These are phyloP conservation scores for Trypanosoma cruzi DNA, from an alignment of 208 protist genomes.

Conservation along the genomic window DNA sequence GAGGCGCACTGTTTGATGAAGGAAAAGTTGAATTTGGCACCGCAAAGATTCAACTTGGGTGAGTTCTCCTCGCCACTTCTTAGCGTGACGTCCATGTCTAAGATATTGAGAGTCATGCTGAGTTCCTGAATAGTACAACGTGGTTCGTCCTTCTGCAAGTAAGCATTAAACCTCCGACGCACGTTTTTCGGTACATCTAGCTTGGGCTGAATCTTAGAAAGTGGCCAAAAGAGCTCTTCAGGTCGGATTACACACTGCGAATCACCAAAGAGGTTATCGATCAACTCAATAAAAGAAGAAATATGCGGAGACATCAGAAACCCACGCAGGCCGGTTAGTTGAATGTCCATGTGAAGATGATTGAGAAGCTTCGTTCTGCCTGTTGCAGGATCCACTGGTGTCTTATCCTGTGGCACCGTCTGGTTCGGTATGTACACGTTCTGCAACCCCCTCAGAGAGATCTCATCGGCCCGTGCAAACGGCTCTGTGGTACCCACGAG, in stretches of 20 bases:
- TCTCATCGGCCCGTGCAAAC: slow-evolving; percentile 44
- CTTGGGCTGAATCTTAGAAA: slow-evolving; percentile 78
- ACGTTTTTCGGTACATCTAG: slow-evolving; percentile 71
- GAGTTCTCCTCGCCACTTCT: not conserved
- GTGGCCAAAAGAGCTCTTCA: slow-evolving; percentile 87
- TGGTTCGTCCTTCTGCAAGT: slow-evolving; percentile 59
- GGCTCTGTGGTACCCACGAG: slow-evolving; percentile 41
- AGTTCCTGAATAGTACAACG: slow-evolving; percentile 70
- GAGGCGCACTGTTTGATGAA: slow-evolving; percentile 71
- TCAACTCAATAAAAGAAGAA: slow-evolving; percentile 49
- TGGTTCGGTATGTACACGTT: slow-evolving; percentile 71
- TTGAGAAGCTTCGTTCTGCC: slow-evolving; percentile 62
- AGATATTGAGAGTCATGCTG: slow-evolving; percentile 47
- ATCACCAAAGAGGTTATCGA: slow-evolving; percentile 79
- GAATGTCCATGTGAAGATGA: slow-evolving; percentile 68
- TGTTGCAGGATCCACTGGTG: slow-evolving; percentile 39
- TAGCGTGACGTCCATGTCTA: slow-evolving; percentile 50
- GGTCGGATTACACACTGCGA: slow-evolving; percentile 61
- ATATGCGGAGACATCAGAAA: slow-evolving; percentile 73
- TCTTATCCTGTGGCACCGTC: slow-evolving; percentile 37
- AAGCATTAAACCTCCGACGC: slow-evolving; percentile 75
- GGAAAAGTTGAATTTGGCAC: slow-evolving; percentile 55
- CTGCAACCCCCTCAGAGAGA: slow-evolving; percentile 61
- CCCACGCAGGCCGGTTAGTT: slow-evolving; percentile 57
- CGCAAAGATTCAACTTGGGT: slow-evolving; percentile 25